These are phyloP conservation scores for Knoxia roxburghii DNA, from an alignment of 257 asterid species.

Conservation along the genomic window DNA sequence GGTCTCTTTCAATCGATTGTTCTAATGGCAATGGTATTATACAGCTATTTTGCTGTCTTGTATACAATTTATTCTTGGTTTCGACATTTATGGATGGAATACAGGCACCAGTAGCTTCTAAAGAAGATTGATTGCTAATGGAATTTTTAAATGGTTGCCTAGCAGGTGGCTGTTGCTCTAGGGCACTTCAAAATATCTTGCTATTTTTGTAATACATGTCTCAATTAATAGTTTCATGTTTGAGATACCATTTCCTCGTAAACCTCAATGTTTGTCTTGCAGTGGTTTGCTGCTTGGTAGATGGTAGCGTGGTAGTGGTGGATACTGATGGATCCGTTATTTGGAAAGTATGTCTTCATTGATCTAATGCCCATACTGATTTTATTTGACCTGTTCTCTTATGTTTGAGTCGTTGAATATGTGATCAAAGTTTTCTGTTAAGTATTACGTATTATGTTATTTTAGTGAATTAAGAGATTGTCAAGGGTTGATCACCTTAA, in stretches of 20 bases:
- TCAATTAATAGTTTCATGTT: neutral
- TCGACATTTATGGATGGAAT: neutral
- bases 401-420: neutral
- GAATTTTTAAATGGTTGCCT: neutral
- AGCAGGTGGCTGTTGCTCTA: neutral
- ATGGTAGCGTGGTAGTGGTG: conserved; percentile 58
- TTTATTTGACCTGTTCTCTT: neutral
- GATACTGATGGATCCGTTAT: conserved; percentile 52
- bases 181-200: neutral
- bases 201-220: neutral
- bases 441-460: neutral
- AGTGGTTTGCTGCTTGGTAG: conserved; percentile 88
- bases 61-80: neutral
- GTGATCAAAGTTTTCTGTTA: neutral
- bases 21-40: conserved; percentile 50
- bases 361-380: conserved; percentile 8
- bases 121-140: neutral
- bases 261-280: conserved; percentile 22
- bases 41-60: conserved; percentile 8
- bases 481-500: neutral
- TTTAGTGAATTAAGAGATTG: neutral
- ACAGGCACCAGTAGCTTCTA: neutral
- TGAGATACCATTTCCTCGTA: conserved; percentile 2
- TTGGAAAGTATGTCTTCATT: conserved; percentile 66
- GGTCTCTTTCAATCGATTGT: conserved; percentile 56